Conservation (phyloP, 768 basidiomycete genomes). For the Scleroderma bovista region DNA sequence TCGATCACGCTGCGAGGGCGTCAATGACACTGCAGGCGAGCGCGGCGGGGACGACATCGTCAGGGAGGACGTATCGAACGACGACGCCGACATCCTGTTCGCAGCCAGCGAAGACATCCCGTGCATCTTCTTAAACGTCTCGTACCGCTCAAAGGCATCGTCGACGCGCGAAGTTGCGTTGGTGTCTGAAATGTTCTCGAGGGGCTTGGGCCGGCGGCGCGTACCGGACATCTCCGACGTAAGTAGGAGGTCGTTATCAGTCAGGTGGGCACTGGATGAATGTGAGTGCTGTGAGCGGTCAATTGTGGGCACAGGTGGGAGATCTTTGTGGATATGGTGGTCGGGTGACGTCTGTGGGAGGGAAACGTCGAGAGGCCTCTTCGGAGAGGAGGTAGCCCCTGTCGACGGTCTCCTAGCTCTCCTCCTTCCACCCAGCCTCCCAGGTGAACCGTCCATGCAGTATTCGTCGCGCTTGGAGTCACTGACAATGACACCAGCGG, state of each 20-base stretch:
- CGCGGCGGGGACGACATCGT: conserved; percentile 37
- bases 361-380: conserved; percentile 4
- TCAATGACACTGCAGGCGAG: conserved; percentile 29
- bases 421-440: background rate
- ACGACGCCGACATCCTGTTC: conserved; percentile 61
- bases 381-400: conserved; percentile 9
- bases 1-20: conserved; percentile 25
- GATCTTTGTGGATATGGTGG: conserved; percentile 35
- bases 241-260: background rate
- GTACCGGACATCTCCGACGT: background rate
- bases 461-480: background rate
- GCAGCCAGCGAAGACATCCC: conserved; percentile 13
- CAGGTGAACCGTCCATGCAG: background rate
- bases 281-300: conserved; percentile 17
- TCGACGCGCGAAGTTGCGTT: conserved; percentile 37
- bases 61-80: conserved; percentile 38
- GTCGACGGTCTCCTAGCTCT: background rate
- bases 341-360: too few relatives aligned
- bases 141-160: conserved; percentile 88
- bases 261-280: background rate
- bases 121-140: conserved; percentile 64
- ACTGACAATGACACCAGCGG: conserved; percentile 76
- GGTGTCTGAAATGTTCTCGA: conserved; percentile 11
- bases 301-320: conserved; percentile 47
- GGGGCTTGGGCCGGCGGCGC: background rate